Conservation (phyloP, 2,329 filamentous ascomycete species). For the Rhexocercosporidium sp. region DNA sequence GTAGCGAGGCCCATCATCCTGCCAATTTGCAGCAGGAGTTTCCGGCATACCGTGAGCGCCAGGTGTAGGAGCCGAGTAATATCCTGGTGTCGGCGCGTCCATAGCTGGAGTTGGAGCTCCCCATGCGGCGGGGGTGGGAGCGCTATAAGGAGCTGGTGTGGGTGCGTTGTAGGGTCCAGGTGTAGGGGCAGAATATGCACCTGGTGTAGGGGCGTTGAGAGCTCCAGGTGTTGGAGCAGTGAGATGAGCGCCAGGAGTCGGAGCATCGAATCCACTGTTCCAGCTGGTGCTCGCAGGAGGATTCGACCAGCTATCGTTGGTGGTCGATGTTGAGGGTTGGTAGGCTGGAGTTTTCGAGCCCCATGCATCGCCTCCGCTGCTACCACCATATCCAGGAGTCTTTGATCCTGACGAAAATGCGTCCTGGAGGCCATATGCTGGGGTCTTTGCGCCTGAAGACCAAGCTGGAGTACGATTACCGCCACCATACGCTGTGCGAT, state of each 20-base stretch:
- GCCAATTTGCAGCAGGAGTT: conserved; percentile 60
- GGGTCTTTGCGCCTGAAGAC: conserved; percentile 78
- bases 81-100: conserved; percentile 56
- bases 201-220: conserved; percentile 73
- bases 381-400: conserved; percentile 74
- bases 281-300: conserved; percentile 12
- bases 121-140: conserved; percentile 69
- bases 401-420: conserved; percentile 73
- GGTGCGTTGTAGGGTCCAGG: conserved; percentile 55
- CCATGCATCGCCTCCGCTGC: conserved; percentile 63
- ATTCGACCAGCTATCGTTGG: conserved; percentile 47
- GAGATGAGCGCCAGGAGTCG: conserved; percentile 53
- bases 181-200: conserved; percentile 58
- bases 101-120: conserved; percentile 53
- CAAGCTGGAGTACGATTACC: conserved; percentile 76
- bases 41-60: conserved; percentile 53
- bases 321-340: conserved; percentile 71
- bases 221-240: conserved; percentile 66
- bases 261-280: conserved; percentile 64
- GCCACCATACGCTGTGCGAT: conserved; percentile 74
- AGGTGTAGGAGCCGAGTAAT: conserved; percentile 43
- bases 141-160: conserved; percentile 52
- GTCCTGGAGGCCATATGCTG: conserved; percentile 59
- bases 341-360: conserved; percentile 72
- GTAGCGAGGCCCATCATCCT: conserved; percentile 50